Conservation (phyloP, 2,329 filamentous ascomycete genomes). For the Alternaria ethzedia region DNA sequence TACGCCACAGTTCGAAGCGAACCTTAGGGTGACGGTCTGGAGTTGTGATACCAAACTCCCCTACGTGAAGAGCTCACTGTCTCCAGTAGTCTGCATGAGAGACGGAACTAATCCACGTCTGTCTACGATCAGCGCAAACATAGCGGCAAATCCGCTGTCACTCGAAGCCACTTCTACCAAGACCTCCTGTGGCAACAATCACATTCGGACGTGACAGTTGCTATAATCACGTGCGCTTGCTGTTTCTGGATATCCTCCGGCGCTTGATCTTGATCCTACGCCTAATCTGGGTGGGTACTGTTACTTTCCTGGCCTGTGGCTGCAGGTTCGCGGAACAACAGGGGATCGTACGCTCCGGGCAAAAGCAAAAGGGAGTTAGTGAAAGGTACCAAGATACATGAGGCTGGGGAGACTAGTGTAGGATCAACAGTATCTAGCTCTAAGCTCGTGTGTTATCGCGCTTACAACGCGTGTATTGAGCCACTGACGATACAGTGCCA, state of each 20-base stretch:
- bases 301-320: background rate
- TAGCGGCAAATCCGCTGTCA: background rate
- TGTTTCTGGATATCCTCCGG: background rate
- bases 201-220: background rate
- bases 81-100: background rate
- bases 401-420: background rate
- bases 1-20: background rate
- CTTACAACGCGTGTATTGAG: background rate
- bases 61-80: background rate
- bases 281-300: background rate
- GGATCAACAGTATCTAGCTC: background rate
- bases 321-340: background rate
- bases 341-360: background rate
- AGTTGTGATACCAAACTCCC: background rate
- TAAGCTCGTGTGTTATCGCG: background rate
- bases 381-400: background rate
- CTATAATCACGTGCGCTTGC: background rate
- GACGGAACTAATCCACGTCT: background rate
- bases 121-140: background rate
- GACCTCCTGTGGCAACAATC: background rate
- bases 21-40: background rate
- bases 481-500: background rate
- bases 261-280: background rate
- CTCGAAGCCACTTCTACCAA: background rate
- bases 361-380: background rate